phyloP scores from a whole-genome alignment of 1,139 yeast genomes.

The Blastobotrys elegans region DNA sequence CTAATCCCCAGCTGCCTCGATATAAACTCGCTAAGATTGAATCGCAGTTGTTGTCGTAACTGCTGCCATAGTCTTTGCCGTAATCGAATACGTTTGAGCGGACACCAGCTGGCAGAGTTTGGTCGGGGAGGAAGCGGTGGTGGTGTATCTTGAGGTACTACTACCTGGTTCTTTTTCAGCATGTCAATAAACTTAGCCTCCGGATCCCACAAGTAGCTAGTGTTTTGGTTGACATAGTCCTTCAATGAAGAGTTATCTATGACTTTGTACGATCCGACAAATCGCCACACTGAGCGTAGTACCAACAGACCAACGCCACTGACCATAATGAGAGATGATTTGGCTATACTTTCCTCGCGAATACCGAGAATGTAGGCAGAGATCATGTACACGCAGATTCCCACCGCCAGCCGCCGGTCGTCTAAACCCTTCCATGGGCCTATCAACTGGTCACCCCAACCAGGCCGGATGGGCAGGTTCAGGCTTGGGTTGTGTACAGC shows the following conservation, averaged over 20 bases:
- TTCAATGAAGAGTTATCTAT: constrained; percentile 4
- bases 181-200: constrained; percentile 5
- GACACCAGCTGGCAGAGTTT: not conserved
- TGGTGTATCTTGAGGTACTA: not conserved
- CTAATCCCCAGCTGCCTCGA: constrained; percentile 8
- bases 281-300: constrained; percentile 11
- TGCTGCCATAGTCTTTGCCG: not conserved
- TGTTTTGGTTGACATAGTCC: constrained; percentile 6
- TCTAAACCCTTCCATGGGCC: constrained; percentile 15
- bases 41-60: not conserved
- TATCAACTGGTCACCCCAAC: constrained; percentile 8
- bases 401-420: constrained; percentile 14
- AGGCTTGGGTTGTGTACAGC: not conserved
- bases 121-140: not conserved
- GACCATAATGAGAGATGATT: constrained; percentile 12
- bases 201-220: constrained; percentile 10
- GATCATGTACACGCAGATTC: constrained; percentile 15
- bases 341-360: constrained; percentile 11
- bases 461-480: not conserved
- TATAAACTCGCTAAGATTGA: constrained; percentile 7
- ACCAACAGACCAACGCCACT: constrained; percentile 13
- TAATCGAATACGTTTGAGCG: not conserved
- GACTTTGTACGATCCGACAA: constrained; percentile 8
- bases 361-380: constrained; percentile 14
- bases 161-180: not conserved